A percentile compares a stretch with the other conserved stretches of the same genome.
Evolutionary conservation across 192 early-diverging fungal genomes (phyloP).

Genomic region (Cladochytrium replicatum): DNA sequence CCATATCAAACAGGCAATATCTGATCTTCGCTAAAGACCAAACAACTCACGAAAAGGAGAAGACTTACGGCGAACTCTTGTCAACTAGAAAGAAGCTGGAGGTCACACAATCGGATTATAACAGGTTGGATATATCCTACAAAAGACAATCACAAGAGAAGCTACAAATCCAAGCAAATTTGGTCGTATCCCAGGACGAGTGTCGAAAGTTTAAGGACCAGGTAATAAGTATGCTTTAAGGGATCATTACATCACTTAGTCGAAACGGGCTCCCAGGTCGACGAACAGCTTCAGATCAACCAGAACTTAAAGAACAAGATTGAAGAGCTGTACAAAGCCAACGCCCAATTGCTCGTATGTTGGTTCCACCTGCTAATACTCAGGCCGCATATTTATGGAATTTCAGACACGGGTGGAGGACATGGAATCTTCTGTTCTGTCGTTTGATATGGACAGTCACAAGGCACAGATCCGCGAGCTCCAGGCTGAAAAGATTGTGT

Average conservation of each 20-base stretch:
- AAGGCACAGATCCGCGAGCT: conserved; percentile 6
- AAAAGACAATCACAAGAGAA: conserved; percentile 23
- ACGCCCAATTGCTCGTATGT: conserved; percentile 18
- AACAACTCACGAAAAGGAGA: conserved; percentile 33
- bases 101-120: conserved; percentile 9
- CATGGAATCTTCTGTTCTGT: conserved; percentile 8
- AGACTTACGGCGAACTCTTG: conserved; percentile 30
- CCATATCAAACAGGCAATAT: conserved; percentile 3
- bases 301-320: conserved; percentile 16
- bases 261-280: conserved; percentile 13
- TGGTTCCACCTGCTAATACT: background rate
- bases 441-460: conserved; percentile 14
- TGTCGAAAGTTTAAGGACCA: conserved; percentile 21
- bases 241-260: too few species aligned
- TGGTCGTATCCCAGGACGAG: conserved; percentile 11
- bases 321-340: conserved; percentile 23
- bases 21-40: conserved; percentile 2
- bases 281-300: conserved; percentile 36
- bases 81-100: conserved; percentile 24
- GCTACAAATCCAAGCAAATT: conserved; percentile 7
- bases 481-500: conserved; percentile 10
- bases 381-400: conserved; percentile 8
- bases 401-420: conserved; percentile 12
- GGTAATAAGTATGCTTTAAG: background rate
- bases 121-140: conserved; percentile 21